phyloP scores from a whole-genome alignment of 2,329 filamentous ascomycete genomes.

The Fusarium sp. region DNA sequence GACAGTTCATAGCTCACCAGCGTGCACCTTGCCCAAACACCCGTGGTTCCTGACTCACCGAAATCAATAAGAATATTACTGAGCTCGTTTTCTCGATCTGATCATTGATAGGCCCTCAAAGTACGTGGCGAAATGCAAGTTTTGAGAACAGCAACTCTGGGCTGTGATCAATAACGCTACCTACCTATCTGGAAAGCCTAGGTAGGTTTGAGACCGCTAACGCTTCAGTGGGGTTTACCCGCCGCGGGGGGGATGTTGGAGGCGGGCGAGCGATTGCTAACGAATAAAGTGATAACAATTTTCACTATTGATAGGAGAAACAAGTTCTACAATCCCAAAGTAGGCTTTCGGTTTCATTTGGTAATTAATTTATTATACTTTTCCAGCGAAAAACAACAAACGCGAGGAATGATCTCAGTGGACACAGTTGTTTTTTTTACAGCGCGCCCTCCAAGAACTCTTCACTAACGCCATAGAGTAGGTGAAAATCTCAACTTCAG shows the following conservation, averaged over 20 bases:
- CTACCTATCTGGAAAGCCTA: background rate
- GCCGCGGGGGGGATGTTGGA: too few relatives aligned
- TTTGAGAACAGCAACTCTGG: background rate
- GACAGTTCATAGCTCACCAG: too few relatives aligned
- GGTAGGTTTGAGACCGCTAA: too few relatives aligned
- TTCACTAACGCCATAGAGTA: background rate
- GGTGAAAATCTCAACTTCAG: background rate
- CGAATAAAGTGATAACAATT: background rate
- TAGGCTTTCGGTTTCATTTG: background rate
- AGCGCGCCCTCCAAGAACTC: slow-evolving; percentile 9
- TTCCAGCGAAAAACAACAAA: background rate
- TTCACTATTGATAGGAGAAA: background rate
- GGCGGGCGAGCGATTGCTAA: background rate
- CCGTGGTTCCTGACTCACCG: background rate
- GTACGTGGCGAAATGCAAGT: background rate
- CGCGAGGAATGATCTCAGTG: background rate
- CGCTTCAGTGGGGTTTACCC: too few relatives aligned
- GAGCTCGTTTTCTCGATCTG: background rate
- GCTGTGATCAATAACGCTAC: background rate
- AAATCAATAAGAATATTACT: background rate
- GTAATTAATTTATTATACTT: background rate
- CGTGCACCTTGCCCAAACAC: background rate
- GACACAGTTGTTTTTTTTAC: background rate
- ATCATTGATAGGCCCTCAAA: background rate
- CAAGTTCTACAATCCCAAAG: background rate